Base-by-base conservation (phyloP, 495 filamentous ascomycete genomes). In the Parmelia sp. region DNA sequence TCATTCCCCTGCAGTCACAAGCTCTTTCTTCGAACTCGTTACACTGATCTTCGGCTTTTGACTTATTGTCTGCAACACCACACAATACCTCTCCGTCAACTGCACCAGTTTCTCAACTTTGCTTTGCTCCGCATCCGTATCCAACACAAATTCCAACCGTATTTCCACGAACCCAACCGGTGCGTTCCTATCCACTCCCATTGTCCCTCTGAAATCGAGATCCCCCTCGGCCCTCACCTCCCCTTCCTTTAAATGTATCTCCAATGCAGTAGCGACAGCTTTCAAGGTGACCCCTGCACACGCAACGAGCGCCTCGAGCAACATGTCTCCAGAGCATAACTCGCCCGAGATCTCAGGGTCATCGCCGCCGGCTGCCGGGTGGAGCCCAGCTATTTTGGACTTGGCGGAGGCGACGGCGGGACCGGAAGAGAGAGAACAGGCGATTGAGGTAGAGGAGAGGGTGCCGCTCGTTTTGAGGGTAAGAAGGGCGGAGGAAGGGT, bases 281-380 rank as follows among this genome's bases (percentile, higher is more conserved):
- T 74, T 75, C 33, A 76, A 62, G 23, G 74, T 76, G 11, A 76
- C 74, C 12, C 74, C 74, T 1, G 74, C 68, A 64, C 74, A 76
- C 3, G 74, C 74, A 3, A 76, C 74, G 25, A 76, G 65, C 3
- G 74, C 74, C 47, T 76, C 74, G 21, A 75, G 68, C 21, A 76
- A 69, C 74, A 76, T 76, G 64, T 76, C 74, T 27, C 74, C 74
- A 25, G 67, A 70, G 64, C 74, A 76, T 4, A 76, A 70, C 58
- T 76, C 74, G 57, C 74, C 74, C 5, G 70, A 74, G 45, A 76
- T 66, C 17, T 71, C 74, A 17, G 72, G 65, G 19, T 63, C 36
- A 8, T 27, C 36, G n/a, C 74, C 74, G 44, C 74, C 74, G 21
- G 72, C 74, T 9, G 63, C 63, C 19, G 57, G 63, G 67, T 75